phyloP scores from a whole-genome alignment of 345 rosid species.

The Nephelium lappaceum region DNA sequence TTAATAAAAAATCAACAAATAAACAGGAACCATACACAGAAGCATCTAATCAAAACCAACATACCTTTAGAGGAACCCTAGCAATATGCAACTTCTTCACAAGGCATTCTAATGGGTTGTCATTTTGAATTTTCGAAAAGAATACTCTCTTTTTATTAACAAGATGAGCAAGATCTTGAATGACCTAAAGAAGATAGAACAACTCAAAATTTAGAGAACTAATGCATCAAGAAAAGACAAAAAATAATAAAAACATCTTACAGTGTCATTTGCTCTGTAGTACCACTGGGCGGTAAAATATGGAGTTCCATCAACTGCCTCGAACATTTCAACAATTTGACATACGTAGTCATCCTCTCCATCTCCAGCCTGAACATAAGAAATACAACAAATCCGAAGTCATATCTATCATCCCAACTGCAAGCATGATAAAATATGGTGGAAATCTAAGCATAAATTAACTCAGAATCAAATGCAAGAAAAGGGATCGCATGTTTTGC shows the following conservation, averaged over 20 bases:
- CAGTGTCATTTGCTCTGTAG: constrained; percentile 73
- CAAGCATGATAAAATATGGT: not conserved
- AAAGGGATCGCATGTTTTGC: not conserved
- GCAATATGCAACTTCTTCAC: constrained; percentile 49
- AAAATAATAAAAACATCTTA: constrained; percentile 31
- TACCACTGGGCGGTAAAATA: constrained; percentile 79
- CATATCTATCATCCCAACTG: not conserved
- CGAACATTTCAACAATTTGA: constrained; percentile 65
- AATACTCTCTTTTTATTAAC: constrained; percentile 59
- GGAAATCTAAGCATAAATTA: not conserved
- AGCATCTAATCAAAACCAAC: constrained; percentile 4
- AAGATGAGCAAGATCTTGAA: constrained; percentile 26
- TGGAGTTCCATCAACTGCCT: constrained; percentile 40
- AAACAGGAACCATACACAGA: not conserved
- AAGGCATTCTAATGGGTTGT: constrained; percentile 56
- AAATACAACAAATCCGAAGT: not conserved
- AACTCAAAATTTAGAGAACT: not conserved
- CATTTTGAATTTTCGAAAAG: constrained; percentile 54
- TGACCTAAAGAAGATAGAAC: constrained; percentile 41
- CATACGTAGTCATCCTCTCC: constrained; percentile 51
- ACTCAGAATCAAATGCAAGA: not conserved
- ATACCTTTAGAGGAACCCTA: constrained; percentile 46
- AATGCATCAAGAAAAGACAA: not conserved
- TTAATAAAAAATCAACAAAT: not conserved
- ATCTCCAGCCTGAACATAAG: constrained; percentile 45